Evolutionary conservation across 78 protist species (phyloP).

Genomic region (Diacronema lutheri): DNA sequence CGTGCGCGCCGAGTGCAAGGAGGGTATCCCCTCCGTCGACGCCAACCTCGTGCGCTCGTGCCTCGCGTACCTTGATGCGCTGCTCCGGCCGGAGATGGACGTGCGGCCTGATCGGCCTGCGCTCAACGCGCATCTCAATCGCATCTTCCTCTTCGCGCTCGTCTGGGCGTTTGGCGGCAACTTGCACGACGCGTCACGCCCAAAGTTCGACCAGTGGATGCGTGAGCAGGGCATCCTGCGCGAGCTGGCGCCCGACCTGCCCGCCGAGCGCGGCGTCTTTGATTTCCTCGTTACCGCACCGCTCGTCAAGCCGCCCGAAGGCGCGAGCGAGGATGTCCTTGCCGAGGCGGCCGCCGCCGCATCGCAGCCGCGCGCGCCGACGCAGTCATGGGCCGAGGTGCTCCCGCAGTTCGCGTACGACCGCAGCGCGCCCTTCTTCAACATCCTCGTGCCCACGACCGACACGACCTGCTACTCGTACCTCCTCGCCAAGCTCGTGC

Average conservation of each 20-base stretch:
- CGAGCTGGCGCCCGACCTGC: constrained; percentile 7
- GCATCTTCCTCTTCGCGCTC: constrained; percentile 32
- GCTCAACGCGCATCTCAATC: neutral
- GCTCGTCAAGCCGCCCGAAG: too few relatives aligned
- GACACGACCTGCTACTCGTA: constrained; percentile 40
- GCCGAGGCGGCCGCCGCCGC: neutral
- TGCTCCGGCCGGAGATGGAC: neutral
- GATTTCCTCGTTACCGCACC: constrained; percentile 23
- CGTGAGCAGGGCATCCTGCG: neutral
- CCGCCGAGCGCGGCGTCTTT: neutral
- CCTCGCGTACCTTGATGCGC: constrained; percentile 20
- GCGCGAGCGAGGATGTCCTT: neutral
- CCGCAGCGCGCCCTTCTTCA: constrained; percentile 26
- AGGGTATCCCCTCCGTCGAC: constrained; percentile 24
- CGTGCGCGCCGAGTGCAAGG: constrained; percentile 33
- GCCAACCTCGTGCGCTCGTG: constrained; percentile 11
- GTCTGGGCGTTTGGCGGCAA: constrained; percentile 56
- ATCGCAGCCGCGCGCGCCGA: neutral
- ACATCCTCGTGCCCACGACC: constrained; percentile 56
- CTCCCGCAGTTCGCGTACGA: constrained; percentile 19
- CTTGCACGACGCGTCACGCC: constrained; percentile 6
- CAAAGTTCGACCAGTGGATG: constrained; percentile 3
- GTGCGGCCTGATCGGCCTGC: neutral
- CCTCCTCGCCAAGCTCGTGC: constrained; percentile 32
- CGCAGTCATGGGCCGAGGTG: constrained; percentile 25